Evolutionary conservation across 768 basidiomycete genomes (phyloP).

Genomic region (Lactarius hengduanensis): DNA sequence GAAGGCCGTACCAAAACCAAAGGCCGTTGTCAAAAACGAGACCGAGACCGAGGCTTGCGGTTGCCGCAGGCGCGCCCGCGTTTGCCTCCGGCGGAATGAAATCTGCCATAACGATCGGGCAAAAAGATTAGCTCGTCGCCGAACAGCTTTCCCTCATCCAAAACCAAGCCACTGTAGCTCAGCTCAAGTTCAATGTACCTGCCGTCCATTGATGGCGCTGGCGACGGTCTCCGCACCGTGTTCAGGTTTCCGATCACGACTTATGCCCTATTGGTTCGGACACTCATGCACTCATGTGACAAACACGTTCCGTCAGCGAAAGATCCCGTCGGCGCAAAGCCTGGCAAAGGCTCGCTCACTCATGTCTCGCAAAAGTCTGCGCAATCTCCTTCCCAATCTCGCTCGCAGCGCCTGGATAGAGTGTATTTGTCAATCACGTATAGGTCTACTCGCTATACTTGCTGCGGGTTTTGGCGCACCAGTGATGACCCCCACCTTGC

Average conservation of each 20-base stretch:
- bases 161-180: too few relatives aligned
- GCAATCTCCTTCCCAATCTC: constrained; percentile 56
- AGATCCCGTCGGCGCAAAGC: not conserved
- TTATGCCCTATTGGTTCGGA: constrained; percentile 40
- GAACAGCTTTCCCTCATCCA: too few relatives aligned
- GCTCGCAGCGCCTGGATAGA: constrained; percentile 20
- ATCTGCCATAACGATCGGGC: too few relatives aligned
- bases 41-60: too few relatives aligned
- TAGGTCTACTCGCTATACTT: not conserved
- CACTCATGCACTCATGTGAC: not conserved
- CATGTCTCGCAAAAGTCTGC: constrained; percentile 47
- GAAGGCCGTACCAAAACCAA: too few relatives aligned
- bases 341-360: constrained; percentile 35
- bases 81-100: too few relatives aligned
- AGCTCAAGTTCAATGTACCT: constrained; percentile 37
- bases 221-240: constrained; percentile 42
- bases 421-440: not conserved
- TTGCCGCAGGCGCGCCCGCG: too few relatives aligned
- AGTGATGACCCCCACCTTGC: constrained; percentile 23
- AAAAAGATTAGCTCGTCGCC: too few relatives aligned
- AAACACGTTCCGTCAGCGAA: not conserved
- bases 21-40: too few relatives aligned
- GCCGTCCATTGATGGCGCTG: constrained; percentile 37
- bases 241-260: constrained; percentile 53
- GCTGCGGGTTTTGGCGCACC: not conserved